These are phyloP conservation scores for Penicillium freii DNA, from an alignment of 2,329 filamentous ascomycete genomes.

Conservation along the genomic window DNA sequence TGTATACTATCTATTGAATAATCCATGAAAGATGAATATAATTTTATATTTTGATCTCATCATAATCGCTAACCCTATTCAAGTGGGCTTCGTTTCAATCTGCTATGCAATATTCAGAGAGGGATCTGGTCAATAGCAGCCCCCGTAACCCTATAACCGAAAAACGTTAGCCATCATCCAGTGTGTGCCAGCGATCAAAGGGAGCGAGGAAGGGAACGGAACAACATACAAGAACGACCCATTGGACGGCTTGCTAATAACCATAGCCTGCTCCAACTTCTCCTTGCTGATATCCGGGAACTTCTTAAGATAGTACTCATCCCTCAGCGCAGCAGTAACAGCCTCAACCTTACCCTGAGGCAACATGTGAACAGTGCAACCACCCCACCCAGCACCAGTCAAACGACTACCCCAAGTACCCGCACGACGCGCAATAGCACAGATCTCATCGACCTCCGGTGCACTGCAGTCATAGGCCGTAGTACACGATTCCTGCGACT, in stretches of 20 bases:
- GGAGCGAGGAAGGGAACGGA: background rate
- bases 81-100: background rate
- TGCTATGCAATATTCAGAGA: constrained; percentile 22
- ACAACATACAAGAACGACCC: constrained; percentile 43
- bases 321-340: constrained; percentile 73
- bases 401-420: constrained; percentile 82
- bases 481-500: constrained; percentile 83
- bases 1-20: background rate
- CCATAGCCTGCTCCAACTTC: constrained; percentile 74
- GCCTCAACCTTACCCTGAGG: constrained; percentile 75
- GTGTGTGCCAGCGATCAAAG: background rate
- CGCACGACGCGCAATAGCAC: constrained; percentile 70
- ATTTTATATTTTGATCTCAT: background rate
- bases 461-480: constrained; percentile 90
- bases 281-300: constrained; percentile 67
- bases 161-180: constrained; percentile 13
- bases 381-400: constrained; percentile 95
- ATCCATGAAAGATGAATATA: background rate
- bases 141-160: constrained; percentile 34
- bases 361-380: constrained; percentile 91
- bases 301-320: constrained; percentile 76
- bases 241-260: constrained; percentile 74
- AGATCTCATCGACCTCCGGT: constrained; percentile 87
- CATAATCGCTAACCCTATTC: background rate
- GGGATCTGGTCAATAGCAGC: constrained; percentile 37